Evolutionary conservation across 257 asterid genomes (phyloP), one percentile per base, ranked within the genome.

Genomic region (Lycium ferocissimum): DNA sequence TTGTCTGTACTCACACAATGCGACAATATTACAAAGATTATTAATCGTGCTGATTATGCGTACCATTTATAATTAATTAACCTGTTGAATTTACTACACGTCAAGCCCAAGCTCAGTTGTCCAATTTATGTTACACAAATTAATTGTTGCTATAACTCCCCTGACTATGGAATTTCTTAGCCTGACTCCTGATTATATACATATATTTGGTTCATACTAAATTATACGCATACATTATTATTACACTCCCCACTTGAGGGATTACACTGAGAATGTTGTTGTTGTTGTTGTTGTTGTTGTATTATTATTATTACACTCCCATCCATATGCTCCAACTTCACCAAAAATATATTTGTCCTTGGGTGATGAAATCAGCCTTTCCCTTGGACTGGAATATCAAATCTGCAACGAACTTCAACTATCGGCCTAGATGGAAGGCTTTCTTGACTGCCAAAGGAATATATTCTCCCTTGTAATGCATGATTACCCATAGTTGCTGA

Each of bases 401-500:
- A 45, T 45, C 51, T 9, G 40, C 26, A 26, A 63, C 6, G 4
- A 63, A 63, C 43, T 11, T 63, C 71, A 61, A 2, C n/a, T 9
- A 20, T 61, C 6, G 2, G 15, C 10, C 17, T 63, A 11, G 71
- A 63, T 63, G 71, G 18, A 22, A 22, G 71, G 40, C 8, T 63
- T 63, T 22, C 40, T 63, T 11, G 71, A 26, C 40, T 63, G 43
- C 26, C 71, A 4, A 26, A 63, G 71, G 71, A 63, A 22, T 14
- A 63, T 7, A 63, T 63, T 63, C 67, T 61, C 67, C 67, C 67
- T 61, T n/a, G 35, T n/a, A 61, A 61, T n/a, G 37, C 67, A 20
- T n/a, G 20, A 4, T 61, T 61, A 61, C 67, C 14, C 69, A 61
- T 20, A 61, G 69, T 61, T 61, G 15, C 69, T 14, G 69, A 61